Evolutionary conservation across 2,329 filamentous ascomycete genomes (phyloP).

Genomic region (Fusarium citri): DNA sequence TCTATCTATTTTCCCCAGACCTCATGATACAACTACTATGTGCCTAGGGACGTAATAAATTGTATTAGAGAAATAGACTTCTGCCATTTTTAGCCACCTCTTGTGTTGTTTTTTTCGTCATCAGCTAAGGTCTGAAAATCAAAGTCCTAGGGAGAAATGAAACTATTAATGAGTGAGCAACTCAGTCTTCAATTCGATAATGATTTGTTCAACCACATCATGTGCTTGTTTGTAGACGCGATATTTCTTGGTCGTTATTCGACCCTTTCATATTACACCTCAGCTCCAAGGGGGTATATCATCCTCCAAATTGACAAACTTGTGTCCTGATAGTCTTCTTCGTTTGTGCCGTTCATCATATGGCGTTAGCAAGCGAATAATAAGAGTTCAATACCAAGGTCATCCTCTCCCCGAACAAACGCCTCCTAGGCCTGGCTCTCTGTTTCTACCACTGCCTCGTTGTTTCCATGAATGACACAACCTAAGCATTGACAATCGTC

Average conservation of each 20-base stretch:
- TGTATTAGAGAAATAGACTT: not conserved
- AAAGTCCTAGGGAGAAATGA: not conserved
- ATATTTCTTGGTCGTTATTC: constrained; percentile 1
- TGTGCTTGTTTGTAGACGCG: not conserved
- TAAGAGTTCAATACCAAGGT: not conserved
- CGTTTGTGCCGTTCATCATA: not conserved
- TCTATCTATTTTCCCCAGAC: not conserved
- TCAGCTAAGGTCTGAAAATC: not conserved
- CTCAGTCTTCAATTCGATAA: not conserved
- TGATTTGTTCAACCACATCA: not conserved
- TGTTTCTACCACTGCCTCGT: constrained; percentile 26
- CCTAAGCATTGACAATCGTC: constrained; percentile 70
- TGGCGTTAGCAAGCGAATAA: not conserved
- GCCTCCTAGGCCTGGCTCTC: constrained; percentile 11
- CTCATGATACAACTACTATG: not conserved
- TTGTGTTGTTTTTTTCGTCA: not conserved
- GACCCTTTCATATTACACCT: not conserved
- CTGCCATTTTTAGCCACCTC: not conserved
- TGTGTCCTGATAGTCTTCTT: not conserved
- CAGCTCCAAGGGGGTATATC: constrained; percentile 35
- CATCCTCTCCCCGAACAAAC: not conserved
- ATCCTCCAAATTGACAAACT: constrained; percentile 7
- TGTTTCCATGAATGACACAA: constrained; percentile 64
- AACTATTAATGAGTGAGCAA: not conserved
- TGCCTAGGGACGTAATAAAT: not conserved